Conservation (phyloP, 2,329 filamentous ascomycete genomes). For the Exserohilum rostratum region DNA sequence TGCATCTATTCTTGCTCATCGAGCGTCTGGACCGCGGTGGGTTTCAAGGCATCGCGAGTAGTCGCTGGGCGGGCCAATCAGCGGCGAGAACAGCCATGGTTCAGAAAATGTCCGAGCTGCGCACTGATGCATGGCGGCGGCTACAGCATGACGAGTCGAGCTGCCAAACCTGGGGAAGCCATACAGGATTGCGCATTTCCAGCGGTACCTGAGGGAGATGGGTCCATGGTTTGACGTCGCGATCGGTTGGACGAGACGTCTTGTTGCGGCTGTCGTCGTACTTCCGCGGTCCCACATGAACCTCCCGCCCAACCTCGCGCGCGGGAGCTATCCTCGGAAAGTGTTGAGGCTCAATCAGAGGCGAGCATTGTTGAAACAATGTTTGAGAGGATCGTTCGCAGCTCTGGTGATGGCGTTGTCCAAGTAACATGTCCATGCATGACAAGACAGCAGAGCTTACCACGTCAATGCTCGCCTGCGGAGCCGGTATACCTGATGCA, state of each 20-base stretch:
- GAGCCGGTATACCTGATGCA: conserved; percentile 1
- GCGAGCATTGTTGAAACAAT: conserved; percentile 22
- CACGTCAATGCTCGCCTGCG: conserved; percentile 26
- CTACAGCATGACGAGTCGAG: conserved; percentile 40
- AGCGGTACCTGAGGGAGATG: conserved; percentile 26
- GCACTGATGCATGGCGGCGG: conserved; percentile 44
- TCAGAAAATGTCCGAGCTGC: conserved; percentile 44
- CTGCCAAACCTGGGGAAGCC: conserved; percentile 35
- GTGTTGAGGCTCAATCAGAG: conserved; percentile 47
- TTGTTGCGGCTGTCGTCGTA: conserved; percentile 33
- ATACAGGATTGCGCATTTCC: conserved; percentile 29
- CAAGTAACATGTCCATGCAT: conserved; percentile 27
- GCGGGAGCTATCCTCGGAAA: conserved; percentile 47
- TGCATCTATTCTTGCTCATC: conserved; percentile 45
- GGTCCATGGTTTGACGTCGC: conserved; percentile 28
- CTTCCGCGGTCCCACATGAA: conserved; percentile 44
- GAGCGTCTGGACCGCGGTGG: conserved; percentile 36
- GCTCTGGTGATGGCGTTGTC: conserved; percentile 30
- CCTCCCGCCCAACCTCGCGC: conserved; percentile 44
- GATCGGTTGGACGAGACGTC: conserved; percentile 39
- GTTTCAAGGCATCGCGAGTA: conserved; percentile 49
- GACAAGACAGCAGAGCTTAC: conserved; percentile 26
- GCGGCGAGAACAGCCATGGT: conserved; percentile 31
- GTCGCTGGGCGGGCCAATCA: conserved; percentile 47
- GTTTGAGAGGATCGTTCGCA: conserved; percentile 14